A percentile compares a stretch with the other conserved stretches of the same genome.
These are phyloP conservation scores for Ambrosia trifida DNA, from an alignment of 129 eudicot genomes.

Conservation along the genomic window DNA sequence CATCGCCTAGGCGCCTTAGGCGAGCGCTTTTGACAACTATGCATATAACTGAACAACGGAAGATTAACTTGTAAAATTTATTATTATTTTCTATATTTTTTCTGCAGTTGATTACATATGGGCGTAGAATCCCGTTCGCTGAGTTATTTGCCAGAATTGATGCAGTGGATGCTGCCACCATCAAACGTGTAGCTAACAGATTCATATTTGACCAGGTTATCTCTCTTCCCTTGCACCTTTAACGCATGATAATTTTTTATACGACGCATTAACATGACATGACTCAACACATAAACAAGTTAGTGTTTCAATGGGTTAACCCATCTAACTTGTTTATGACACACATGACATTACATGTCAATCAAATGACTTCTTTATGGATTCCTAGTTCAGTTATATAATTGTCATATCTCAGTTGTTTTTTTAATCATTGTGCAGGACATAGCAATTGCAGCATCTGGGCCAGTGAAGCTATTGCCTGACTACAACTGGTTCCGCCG, in stretches of 20 bases:
- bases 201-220: conserved; percentile 74
- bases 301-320: not conserved
- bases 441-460: conserved; percentile 75
- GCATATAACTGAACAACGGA: not conserved
- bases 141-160: conserved; percentile 96
- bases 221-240: not conserved
- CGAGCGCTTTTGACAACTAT: no score
- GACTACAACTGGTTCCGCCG: conserved; percentile 99
- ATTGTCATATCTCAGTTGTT: not conserved
- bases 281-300: not conserved
- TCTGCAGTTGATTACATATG: conserved; percentile 86
- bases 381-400: not conserved
- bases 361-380: not conserved
- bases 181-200: conserved; percentile 89
- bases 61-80: not conserved
- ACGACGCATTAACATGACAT: not conserved
- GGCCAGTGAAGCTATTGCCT: conserved; percentile 82
- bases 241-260: not conserved
- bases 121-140: conserved; percentile 86
- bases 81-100: not conserved
- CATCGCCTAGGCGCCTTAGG: no score
- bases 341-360: not conserved
- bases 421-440: conserved; percentile 54
- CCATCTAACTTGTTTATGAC: not conserved
- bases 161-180: conserved; percentile 74